phyloP scores from a whole-genome alignment of 352 stramenopile genomes.

The Globisporangium apiculatum region DNA sequence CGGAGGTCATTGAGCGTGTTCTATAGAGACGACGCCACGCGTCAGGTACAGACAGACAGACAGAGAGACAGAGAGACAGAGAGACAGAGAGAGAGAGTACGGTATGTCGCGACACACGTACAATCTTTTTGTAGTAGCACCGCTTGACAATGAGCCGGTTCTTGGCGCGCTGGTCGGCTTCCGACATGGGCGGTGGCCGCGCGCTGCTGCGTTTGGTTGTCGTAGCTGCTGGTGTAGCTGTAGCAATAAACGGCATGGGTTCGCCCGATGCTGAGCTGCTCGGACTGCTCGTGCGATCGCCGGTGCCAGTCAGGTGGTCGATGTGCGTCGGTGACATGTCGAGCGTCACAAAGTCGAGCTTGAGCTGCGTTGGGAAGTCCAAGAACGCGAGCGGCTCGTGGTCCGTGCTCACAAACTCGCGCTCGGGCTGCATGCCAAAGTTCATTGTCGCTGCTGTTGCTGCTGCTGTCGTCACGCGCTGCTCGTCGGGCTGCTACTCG shows the following conservation, averaged over 20 bases:
- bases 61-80: not conserved
- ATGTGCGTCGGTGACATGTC: slow-evolving; percentile 15
- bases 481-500: not conserved
- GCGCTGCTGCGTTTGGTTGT: slow-evolving; percentile 26
- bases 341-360: slow-evolving; percentile 15
- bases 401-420: slow-evolving; percentile 9
- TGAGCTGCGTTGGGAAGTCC: slow-evolving; percentile 13
- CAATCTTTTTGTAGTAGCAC: slow-evolving; percentile 80
- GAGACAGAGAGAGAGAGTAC: no score
- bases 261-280: slow-evolving; percentile 1
- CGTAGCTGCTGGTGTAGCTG: not conserved
- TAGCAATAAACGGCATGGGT: no score
- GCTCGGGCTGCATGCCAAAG: slow-evolving; percentile 5
- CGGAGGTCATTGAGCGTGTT: slow-evolving; percentile 56
- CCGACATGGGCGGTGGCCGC: slow-evolving; percentile 23
- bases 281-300: slow-evolving; percentile 2
- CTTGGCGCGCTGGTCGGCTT: slow-evolving; percentile 49
- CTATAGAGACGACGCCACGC: slow-evolving; percentile 13
- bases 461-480: not conserved
- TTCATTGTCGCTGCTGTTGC: not conserved
- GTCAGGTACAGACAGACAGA: not conserved
- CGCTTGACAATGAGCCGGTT: slow-evolving; percentile 68
- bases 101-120: slow-evolving; percentile 18
- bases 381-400: slow-evolving; percentile 11
- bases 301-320: not conserved